phyloP scores from a whole-genome alignment of 2,329 filamentous ascomycete genomes.

The Aspergillus persii region DNA sequence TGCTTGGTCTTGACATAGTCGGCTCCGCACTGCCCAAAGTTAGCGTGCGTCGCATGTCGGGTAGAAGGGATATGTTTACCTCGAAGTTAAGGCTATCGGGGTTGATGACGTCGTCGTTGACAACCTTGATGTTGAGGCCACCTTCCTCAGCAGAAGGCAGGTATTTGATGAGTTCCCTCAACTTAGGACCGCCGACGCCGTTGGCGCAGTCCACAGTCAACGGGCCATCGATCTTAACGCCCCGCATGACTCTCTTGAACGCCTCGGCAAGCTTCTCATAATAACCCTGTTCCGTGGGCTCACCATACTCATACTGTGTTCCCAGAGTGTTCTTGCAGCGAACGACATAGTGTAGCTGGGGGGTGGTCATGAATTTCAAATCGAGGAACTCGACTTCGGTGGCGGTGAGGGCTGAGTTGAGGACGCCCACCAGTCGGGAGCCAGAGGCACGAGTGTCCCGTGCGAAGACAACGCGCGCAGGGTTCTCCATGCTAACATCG shows the following conservation, averaged over 20 bases:
- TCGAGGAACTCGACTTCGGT: slow-evolving; percentile 73
- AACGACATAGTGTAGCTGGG: slow-evolving; percentile 96
- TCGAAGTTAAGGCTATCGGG: slow-evolving; percentile 87
- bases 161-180: slow-evolving; percentile 80
- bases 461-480: slow-evolving; percentile 82
- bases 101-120: slow-evolving; percentile 90
- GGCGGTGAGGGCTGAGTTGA: slow-evolving; percentile 76
- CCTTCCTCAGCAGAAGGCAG: slow-evolving; percentile 67
- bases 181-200: slow-evolving; percentile 89
- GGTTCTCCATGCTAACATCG: slow-evolving; percentile 68
- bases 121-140: slow-evolving; percentile 75
- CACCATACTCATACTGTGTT: slow-evolving; percentile 82
- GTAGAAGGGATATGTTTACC: slow-evolving; percentile 56
- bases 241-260: slow-evolving; percentile 78
- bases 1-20: slow-evolving; percentile 98
- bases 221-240: slow-evolving; percentile 68
- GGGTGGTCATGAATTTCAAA: slow-evolving; percentile 89
- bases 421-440: slow-evolving; percentile 73
- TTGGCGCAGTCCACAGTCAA: slow-evolving; percentile 94
- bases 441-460: slow-evolving; percentile 93
- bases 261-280: slow-evolving; percentile 87
- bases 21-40: slow-evolving; percentile 69
- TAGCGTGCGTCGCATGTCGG: slow-evolving; percentile 13
- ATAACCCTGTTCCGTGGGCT: slow-evolving; percentile 86
- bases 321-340: slow-evolving; percentile 91